Percentiles rank a stretch among this genome's conserved stretches.
These are phyloP conservation scores for Pseudocercospora fijiensis DNA, from an alignment of 2,329 filamentous ascomycete genomes.

Conservation along the genomic window DNA sequence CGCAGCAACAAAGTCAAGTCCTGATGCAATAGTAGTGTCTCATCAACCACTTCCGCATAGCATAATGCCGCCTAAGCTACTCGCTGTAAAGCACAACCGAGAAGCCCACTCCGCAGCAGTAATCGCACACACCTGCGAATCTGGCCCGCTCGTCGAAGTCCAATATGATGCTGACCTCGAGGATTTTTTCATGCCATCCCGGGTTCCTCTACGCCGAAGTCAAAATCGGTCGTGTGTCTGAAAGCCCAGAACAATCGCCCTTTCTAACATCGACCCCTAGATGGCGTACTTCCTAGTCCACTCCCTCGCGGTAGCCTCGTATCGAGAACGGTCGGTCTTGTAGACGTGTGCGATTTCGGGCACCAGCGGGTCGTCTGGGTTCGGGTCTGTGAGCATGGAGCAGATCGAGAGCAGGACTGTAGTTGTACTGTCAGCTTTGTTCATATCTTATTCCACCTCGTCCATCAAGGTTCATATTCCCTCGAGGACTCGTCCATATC, in stretches of 20 bases:
- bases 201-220: conserved; percentile 5
- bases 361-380: conserved; percentile 97
- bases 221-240: background rate
- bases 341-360: conserved; percentile 99
- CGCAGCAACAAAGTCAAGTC: conserved; percentile 5
- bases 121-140: conserved; percentile 5
- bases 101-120: conserved; percentile 8
- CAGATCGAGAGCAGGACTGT: conserved; percentile 96
- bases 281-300: conserved; percentile 99
- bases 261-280: conserved; percentile 48
- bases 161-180: conserved; percentile 16
- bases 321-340: conserved; percentile 95
- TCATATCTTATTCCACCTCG: conserved; percentile 25
- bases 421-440: conserved; percentile 18
- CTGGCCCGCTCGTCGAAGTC: conserved; percentile 8
- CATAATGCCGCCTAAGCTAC: conserved; percentile 22
- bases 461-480: conserved; percentile 20
- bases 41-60: conserved; percentile 18
- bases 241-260: background rate
- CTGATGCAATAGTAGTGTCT: conserved; percentile 20
- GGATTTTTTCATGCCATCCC: conserved; percentile 19
- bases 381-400: conserved; percentile 99
- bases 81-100: conserved; percentile 12
- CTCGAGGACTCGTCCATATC: conserved; percentile 3
- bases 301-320: conserved; percentile 94